phyloP scores from a whole-genome alignment of 2,329 filamentous ascomycete species.

The Tolypocladium tropicale region DNA sequence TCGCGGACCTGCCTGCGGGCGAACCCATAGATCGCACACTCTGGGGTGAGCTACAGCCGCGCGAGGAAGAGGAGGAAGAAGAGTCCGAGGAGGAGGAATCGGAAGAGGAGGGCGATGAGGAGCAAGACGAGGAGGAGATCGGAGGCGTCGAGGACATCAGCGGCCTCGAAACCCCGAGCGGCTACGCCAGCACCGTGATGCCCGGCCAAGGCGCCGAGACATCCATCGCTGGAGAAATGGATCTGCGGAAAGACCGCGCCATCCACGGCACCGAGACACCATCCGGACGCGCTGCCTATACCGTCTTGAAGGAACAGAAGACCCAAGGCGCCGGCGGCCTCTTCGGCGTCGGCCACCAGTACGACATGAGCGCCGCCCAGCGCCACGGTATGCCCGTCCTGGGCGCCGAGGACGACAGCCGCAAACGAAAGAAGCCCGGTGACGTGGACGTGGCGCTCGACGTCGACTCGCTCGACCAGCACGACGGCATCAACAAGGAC shows the following conservation, averaged over 20 bases:
- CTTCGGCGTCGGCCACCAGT: constrained; percentile 90
- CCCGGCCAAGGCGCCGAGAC: constrained; percentile 62
- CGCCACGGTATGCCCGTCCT: constrained; percentile 58
- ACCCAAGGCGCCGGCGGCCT: constrained; percentile 73
- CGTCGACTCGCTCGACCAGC: constrained; percentile 63
- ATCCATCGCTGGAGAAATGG: constrained; percentile 76
- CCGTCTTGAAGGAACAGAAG: constrained; percentile 80
- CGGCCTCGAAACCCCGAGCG: constrained; percentile 71
- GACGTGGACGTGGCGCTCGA: constrained; percentile 92
- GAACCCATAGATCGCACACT: constrained; percentile 79
- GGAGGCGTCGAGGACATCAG: constrained; percentile 21
- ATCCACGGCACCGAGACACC: constrained; percentile 82
- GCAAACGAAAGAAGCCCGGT: constrained; percentile 91
- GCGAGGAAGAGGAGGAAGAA: constrained; percentile 66
- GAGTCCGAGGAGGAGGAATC: constrained; percentile 66
- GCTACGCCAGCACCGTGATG: constrained; percentile 69
- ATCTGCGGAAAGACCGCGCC: constrained; percentile 71
- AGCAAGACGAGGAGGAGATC: constrained; percentile 28
- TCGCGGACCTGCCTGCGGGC: constrained; percentile 36
- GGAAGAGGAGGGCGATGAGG: constrained; percentile 49
- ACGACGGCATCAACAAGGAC: constrained; percentile 75
- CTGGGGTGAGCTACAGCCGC: constrained; percentile 85
- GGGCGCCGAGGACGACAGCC: constrained; percentile 64
- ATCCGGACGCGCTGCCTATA: constrained; percentile 69
- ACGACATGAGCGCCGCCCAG: constrained; percentile 59